Base-by-base conservation (phyloP, 140 eudicot species). In the Oenanthe javanica region DNA sequence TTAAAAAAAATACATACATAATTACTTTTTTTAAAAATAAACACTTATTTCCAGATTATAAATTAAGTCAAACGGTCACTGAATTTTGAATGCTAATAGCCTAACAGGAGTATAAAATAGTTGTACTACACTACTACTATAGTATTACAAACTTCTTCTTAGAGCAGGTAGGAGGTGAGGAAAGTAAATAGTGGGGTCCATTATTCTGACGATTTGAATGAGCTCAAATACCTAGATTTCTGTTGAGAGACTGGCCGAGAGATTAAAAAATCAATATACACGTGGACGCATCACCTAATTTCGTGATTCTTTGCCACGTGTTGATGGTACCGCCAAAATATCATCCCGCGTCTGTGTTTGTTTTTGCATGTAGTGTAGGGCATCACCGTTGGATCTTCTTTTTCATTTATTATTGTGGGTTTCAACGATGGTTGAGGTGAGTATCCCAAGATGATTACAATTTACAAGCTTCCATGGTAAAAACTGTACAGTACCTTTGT, bases 161-260 rank as follows among this genome's bases (percentile, higher is more conserved):
- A 48, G 52, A 11, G 52, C 9, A 48, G 52, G 13, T 48, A 48
- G 72, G 18, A 31, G 43, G 18, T 10, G 38, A 38, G 9, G 9
- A 38, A 70, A 70, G 48, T 0, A 70, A n/a, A 21, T 31, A 5
- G 23, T 67, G 74, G 74, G 46, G 74, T 12, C 74, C 0, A 1
- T 18, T 18, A 4, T 70, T 9, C 0, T 15, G 13, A 19, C 19
- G 51, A 72, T 42, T 7, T 45, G 9, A 73, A 63, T 81, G 77
- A 40, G 79, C 79, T 45, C 71, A 9, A 27, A 19, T 83, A 46
- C 73, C 83, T 50, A 79, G 80, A n/a, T 38, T 61, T 79, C 77
- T 74, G 83, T 50, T 63, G 49, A 31, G n/a, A 46, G 66, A 27
- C 76, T 50, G 63, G 57, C 81, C 77, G 76, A 23, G 45, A 59